Evolutionary conservation across 768 basidiomycete genomes (phyloP), one percentile per base, ranked within the genome.

Genomic region (Podaxis rugospora): DNA sequence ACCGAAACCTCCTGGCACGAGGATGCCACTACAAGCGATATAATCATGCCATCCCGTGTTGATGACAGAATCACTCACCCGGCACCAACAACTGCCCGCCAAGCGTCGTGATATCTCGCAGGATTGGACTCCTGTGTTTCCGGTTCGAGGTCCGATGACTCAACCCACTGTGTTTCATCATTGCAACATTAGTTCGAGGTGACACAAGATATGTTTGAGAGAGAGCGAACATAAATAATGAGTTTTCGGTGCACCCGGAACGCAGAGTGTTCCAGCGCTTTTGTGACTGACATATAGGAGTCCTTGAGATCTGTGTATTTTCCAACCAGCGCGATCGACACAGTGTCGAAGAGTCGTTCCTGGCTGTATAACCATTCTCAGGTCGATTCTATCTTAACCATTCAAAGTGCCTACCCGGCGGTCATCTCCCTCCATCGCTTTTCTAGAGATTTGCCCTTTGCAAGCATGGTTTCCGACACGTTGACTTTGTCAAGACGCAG

Each of bases 281-380:
- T 99, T 69, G 87, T 88, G 59, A 99, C 96, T 28, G 92, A 94
- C 93, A 98, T 98, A 72, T 99, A 99, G 27, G 95, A 97, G 74
- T 99, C 96, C 74, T 94, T 92, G 51, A 98, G 79, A 65, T 93
- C 88, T 11, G 95, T 98, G 78, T 99, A 99, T 76, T 99, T 99
- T 49, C 96, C 96, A 14, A 99, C 95, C 55, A 99, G 80, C 21
- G 89, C 93, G 63, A 99, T 90, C 49, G 84, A 85, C 49, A 97
- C 94, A 7, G 83, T 82, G 67, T 98, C 95, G 71, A 89, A 96
- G 4, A 94, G 79, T 42, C 95, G 86, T 71, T 98, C 96, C 74
- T 95, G 93, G n/a, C 96, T 98, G 64, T 35, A 62, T 44, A 21
- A 61, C 50, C 40, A 28, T 58, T 18, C 5, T 62, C 46, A 51